Base-by-base conservation (phyloP, 2,329 filamentous ascomycete genomes). In the Beauveria sp. region DNA sequence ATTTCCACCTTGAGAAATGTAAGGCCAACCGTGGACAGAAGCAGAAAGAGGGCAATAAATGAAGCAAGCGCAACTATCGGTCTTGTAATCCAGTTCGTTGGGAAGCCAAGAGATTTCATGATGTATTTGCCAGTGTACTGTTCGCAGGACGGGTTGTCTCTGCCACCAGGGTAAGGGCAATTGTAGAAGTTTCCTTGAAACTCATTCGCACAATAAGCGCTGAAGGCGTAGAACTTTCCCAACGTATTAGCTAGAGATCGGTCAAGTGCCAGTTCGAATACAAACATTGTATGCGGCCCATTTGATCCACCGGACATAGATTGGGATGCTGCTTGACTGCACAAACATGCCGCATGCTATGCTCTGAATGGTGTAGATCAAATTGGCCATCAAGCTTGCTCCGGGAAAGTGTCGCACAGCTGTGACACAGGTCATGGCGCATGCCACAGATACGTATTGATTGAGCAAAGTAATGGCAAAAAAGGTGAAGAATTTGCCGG, bases 231-330 rank as follows among this genome's bases (percentile, higher is more conserved):
- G 68, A 84, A 89, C 80, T 84, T 28, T 26, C 3, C 10, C 2
- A 6, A 12, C 14, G 2, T 0, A 58, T 72, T 51, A 73, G 66
- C 34, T 37, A 22, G 6, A 24, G 18, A n/a, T n/a, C 18, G 30
- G 4, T 3, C 22, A 0, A 6, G 0, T 7, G 6, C 2, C 1
- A 59, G 10, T 54, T 69, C 3, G 2, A 26, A 12, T 4, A 68
- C 77, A 69, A 72, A 81, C 80, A 24, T 81, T 79, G 64, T 86
- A 87, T 1, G 84, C 81, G 26, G 80, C 79, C 77, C 84, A 88
- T 69, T 91, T 92, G 2, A 89, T 75, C 89, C 89, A 92, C 60
- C 88, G 80, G n/a, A 91, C 84, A 66, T 91, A 92, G 1, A 92
- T 77, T 0, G 89, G 88, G 3, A 92, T 89, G 5, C 86, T 84